Evolutionary conservation across 768 basidiomycete species (phyloP), one percentile per base, ranked within the genome.

Genomic region (Tylopilus plumbeoviolaceoides): DNA sequence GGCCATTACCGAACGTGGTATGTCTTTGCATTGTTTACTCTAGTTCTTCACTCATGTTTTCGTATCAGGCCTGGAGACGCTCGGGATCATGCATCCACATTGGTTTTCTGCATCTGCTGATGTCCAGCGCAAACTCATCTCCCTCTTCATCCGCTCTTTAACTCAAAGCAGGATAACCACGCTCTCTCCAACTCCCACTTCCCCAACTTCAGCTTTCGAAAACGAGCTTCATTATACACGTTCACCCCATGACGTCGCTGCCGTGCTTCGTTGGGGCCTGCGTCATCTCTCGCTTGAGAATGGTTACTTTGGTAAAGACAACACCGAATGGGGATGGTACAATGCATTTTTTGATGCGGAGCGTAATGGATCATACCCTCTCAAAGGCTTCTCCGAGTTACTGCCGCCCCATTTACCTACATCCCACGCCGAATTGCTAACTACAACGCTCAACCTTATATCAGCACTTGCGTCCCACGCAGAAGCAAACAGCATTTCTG

Each of bases 41-140:
- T 47, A 20, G 41, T 18, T 60, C 30, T 30, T 28, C 1, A 28
- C 59, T 55, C 51, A 55, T 12, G 33, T 9, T 4, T 0, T 43
- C 43, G 48, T 44, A 44, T 54, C 54, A 91, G 89, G 89, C n/a
- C 74, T 90, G 47, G 87, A 90, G 65, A 83, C 85, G 4, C 82
- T 88, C 43, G 90, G 89, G 18, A 76, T 91, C 43, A 91, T 91
- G 87, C 86, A 87, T 60, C 87, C 90, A 6, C 85, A 91, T 65
- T 91, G 87, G 89, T 76, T 86, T 65, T 84, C 88, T 38, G 77
- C 89, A 9, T 89, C 86, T 7, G 80, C 81, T 8, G 78, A 81
- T 10, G 69, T 78, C n/a, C 89, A 91, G 66, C 82, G 72, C 58
- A 75, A 68, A 56, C 81, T 91, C 30, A 81, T 90, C 51, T 86